Percentiles rank a stretch among this genome's conserved stretches.
These are phyloP conservation scores for Rhazya stricta DNA, from an alignment of 257 asterid genomes.

Conservation along the genomic window DNA sequence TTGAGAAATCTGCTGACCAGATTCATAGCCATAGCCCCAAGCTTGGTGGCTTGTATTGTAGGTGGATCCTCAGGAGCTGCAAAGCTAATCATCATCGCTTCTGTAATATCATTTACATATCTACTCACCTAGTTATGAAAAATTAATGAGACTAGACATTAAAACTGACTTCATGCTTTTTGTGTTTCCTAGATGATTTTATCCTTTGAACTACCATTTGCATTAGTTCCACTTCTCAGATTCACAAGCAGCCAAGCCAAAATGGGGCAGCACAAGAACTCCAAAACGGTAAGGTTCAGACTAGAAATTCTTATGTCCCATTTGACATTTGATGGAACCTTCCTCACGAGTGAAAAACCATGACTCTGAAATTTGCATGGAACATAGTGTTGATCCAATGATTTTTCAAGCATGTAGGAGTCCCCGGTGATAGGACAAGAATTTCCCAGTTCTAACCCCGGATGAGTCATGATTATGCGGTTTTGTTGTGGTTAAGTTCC, in stretches of 20 bases:
- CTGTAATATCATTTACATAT: conserved; percentile 7
- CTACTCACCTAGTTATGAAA: neutral
- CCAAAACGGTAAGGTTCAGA: conserved; percentile 38
- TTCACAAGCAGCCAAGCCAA: conserved; percentile 88
- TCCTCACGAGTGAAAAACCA: neutral
- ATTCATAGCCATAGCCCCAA: conserved; percentile 78
- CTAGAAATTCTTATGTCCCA: neutral
- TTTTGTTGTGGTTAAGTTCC: neutral
- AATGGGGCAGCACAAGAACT: conserved; percentile 72
- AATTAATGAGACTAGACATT: neutral
- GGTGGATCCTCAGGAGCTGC: conserved; percentile 90
- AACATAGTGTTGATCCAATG: neutral
- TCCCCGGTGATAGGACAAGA: neutral
- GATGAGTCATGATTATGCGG: neutral
- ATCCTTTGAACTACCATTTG: conserved; percentile 89
- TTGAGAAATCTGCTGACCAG: conserved; percentile 75
- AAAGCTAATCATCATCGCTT: conserved; percentile 73
- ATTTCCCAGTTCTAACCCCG: neutral
- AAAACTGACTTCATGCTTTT: neutral
- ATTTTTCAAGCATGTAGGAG: neutral
- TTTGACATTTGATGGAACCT: neutral
- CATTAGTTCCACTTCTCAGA: conserved; percentile 85
- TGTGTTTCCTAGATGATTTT: conserved; percentile 65
- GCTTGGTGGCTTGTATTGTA: conserved; percentile 61
- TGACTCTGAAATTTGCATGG: neutral